Conservation (phyloP, 129 eudicot species). For the Flaveria trinervia region DNA sequence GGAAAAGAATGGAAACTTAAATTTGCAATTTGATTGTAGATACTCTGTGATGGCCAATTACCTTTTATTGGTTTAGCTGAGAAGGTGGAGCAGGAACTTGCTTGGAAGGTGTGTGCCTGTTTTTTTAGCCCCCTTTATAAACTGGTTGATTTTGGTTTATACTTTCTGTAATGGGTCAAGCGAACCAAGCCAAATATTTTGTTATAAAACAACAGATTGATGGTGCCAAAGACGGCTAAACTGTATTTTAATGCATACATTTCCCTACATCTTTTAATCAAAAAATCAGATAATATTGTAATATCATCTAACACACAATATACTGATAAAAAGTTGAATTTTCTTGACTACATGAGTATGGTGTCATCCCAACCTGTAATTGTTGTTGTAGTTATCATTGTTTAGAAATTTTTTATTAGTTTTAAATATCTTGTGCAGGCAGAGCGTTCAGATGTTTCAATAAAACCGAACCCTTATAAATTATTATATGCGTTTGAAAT, state of each 20-base stretch:
- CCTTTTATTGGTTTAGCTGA: constrained; percentile 89
- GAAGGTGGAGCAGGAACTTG: constrained; percentile 92
- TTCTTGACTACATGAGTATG: neutral
- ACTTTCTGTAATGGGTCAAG: neutral
- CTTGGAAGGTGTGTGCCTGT: constrained; percentile 73
- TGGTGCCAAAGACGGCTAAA: neutral
- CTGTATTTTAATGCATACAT: neutral
- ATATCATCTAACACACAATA: neutral
- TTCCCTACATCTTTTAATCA: neutral
- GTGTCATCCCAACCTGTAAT: neutral
- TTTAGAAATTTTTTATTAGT: neutral
- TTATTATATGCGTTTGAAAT: constrained; percentile 85
- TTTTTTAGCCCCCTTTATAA: neutral
- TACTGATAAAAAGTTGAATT: neutral
- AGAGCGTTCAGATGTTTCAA: constrained; percentile 74
- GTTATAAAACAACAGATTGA: neutral
- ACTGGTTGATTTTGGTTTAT: neutral
- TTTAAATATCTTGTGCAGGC: constrained; percentile 52
- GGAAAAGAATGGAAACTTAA: constrained; percentile 1
- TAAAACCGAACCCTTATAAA: constrained; percentile 84
- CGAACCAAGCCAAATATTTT: neutral
- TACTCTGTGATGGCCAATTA: constrained; percentile 85
- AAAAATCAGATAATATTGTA: neutral
- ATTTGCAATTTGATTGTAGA: constrained; percentile 41
- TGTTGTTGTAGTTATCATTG: neutral